Evolutionary conservation across 2,329 filamentous ascomycete species (phyloP).

Genomic region (Alternaria viburni): DNA sequence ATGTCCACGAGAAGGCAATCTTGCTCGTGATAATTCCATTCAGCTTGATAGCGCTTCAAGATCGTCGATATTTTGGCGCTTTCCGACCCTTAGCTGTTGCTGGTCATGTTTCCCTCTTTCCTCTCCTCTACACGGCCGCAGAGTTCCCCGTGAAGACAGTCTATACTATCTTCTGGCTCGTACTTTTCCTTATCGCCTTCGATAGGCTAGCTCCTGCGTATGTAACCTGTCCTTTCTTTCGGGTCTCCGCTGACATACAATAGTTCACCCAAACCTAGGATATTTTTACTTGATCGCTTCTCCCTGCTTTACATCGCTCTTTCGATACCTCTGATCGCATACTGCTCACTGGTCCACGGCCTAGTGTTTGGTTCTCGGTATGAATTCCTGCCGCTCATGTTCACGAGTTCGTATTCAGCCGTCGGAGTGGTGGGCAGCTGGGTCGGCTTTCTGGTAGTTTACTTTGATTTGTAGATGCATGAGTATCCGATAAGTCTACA

Average conservation of each 20-base stretch:
- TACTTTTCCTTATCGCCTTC: conserved; percentile 84
- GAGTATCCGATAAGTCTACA: neutral
- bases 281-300: conserved; percentile 91
- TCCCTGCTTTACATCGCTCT: conserved; percentile 87
- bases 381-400: conserved; percentile 95
- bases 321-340: conserved; percentile 86
- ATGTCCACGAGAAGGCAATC: conserved; percentile 97
- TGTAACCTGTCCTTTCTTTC: conserved; percentile 31
- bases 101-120: conserved; percentile 94
- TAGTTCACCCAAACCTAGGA: conserved; percentile 73
- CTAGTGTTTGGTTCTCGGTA: conserved; percentile 81
- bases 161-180: conserved; percentile 91
- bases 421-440: conserved; percentile 95
- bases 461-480: conserved; percentile 62
- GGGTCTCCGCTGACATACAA: conserved; percentile 18
- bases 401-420: conserved; percentile 92
- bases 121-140: conserved; percentile 85
- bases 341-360: conserved; percentile 84
- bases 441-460: conserved; percentile 92
- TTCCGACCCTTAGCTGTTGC: conserved; percentile 92
- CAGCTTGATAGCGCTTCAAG: conserved; percentile 86
- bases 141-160: conserved; percentile 94
- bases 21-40: conserved; percentile 94
- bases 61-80: conserved; percentile 87
- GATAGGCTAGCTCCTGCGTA: conserved; percentile 83